Evolutionary conservation across 257 asterid genomes (phyloP), one percentile per base, ranked within the genome.

Genomic region (Echites panduratus): DNA sequence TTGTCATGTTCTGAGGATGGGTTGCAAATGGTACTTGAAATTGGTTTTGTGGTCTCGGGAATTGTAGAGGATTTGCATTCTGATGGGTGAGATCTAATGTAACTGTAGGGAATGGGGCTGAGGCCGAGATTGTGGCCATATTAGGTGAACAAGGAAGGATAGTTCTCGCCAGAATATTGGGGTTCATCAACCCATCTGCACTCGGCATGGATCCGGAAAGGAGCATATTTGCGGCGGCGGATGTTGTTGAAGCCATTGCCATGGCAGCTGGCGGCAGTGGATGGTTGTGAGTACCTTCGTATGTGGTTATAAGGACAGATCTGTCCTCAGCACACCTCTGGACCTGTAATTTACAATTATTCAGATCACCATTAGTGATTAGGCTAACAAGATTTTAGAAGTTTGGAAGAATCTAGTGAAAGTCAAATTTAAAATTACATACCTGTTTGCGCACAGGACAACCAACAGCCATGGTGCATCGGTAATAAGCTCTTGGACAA

Each of bases 361-460:
- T 61, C 16, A 5, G 27, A 26, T 43, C 70, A 65, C 70, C 54
- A 41, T 53, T 12, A 4, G 1, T 50, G 38, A 32, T 32, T 32
- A 32, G 38, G 2, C 38, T 8, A 16, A 10, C 24, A n/a, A 29
- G 9, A n/a, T 27, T 27, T 50, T 12, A 2, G 0, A 12, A 9
- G 20, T 14, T 27, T 32, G 40, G 19, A 59, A 27, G 7, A 66
- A 61, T n/a, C 5, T 22, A 7, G 0, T 44, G 1, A 6, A 10
- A 47, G 14, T 47, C 16, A 54, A 4, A 0, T n/a, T 0, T 50
- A 38, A n/a, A n/a, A n/a, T 20, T 1, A 52, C 83, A 3, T 85
- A 90, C 98, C 48, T 91, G 99, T 80, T 91, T 94, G 72, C 99
- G 95, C n/a, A 94, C 99, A 0, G 97, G 97, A 67, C 99, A 94